Evolutionary conservation across 2,329 filamentous ascomycete genomes (phyloP).

Genomic region (Fusarium equiseti): DNA sequence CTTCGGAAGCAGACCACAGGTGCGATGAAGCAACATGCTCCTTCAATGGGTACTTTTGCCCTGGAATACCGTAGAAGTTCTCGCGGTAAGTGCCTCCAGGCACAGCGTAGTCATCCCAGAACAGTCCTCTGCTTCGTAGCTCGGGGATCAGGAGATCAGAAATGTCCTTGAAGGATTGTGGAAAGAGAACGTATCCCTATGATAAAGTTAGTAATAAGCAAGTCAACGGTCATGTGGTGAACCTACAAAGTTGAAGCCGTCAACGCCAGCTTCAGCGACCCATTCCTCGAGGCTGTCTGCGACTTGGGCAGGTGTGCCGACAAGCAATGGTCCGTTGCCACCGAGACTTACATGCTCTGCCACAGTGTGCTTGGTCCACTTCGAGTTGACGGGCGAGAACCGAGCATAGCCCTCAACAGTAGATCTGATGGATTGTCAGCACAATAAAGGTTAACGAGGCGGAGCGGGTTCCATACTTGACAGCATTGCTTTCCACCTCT

Average conservation of each 20-base stretch:
- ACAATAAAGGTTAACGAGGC: conserved; percentile 30
- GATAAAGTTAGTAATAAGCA: background rate
- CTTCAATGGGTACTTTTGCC: background rate
- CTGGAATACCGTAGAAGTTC: conserved; percentile 53
- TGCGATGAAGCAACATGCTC: background rate
- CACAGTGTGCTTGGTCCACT: conserved; percentile 79
- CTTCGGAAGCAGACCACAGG: background rate
- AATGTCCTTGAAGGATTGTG: conserved; percentile 74
- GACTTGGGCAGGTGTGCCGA: conserved; percentile 73
- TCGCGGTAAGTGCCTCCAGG: conserved; percentile 59
- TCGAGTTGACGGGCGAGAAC: background rate
- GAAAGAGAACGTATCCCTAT: conserved; percentile 53
- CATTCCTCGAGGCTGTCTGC: conserved; percentile 76
- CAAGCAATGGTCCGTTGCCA: conserved; percentile 71
- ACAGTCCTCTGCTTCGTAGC: conserved; percentile 69
- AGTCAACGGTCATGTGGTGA: background rate
- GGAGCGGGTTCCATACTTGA: conserved; percentile 52
- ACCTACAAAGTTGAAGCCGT: conserved; percentile 76
- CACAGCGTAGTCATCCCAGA: conserved; percentile 63
- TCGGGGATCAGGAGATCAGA: conserved; percentile 67
- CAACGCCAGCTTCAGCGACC: conserved; percentile 76
- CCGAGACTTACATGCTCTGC: conserved; percentile 76
- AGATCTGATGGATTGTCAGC: background rate
- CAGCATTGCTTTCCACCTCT: conserved; percentile 72
- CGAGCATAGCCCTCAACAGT: conserved; percentile 1